Base-by-base conservation (phyloP, 371 early-diverging fungal genomes). In the Mucor mucedo region DNA sequence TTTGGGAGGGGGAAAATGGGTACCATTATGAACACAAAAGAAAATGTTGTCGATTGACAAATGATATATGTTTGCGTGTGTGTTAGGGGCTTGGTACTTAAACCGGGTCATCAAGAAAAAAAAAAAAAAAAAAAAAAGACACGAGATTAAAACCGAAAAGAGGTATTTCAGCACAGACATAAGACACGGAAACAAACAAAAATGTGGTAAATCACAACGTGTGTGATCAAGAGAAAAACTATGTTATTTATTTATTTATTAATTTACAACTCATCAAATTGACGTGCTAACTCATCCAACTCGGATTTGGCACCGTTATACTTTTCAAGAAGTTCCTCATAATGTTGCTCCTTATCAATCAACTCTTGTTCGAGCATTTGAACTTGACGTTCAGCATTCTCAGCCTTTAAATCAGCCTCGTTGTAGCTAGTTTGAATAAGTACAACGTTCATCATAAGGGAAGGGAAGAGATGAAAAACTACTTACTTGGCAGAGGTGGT, bases 371-470 rank as follows among this genome's bases (percentile, higher is more conserved):
- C 92, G 71, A 91, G 73, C 59, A 77, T 69, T 38, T 76, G 66
- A 45, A 89, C 85, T 68, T 80, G 84, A 61, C 90, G 87, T 69
- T 93, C 91, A 63, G 85, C 83, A 56, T 85, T 82, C 70, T 93
- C 94, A 59, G 90, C 88, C 73, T 85, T 86, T 70, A 88, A 75
- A 66, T 93, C 92, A 68, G 88, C 85, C 52, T 85, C 83, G 58
- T 89, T 86, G 62, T 84, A 79, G 64, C 93, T 92, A 75, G 14
- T 47, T 16, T 40, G 44, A 54, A 63, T 16, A 57, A 48, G 28
- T 29, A 58, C 38, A 10, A 38, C 3, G 16, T 10, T 47, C 11
- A 6, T 32, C 40, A 39, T 10, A 29, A 41, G 35, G 13, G 27
- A 21, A 53, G 42, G 27, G 45, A 10, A 33, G 45, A 40, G 2